Conservation (phyloP, 2,329 filamentous ascomycete species). For the Ophiocordyceps polyrhachis-furcata region DNA sequence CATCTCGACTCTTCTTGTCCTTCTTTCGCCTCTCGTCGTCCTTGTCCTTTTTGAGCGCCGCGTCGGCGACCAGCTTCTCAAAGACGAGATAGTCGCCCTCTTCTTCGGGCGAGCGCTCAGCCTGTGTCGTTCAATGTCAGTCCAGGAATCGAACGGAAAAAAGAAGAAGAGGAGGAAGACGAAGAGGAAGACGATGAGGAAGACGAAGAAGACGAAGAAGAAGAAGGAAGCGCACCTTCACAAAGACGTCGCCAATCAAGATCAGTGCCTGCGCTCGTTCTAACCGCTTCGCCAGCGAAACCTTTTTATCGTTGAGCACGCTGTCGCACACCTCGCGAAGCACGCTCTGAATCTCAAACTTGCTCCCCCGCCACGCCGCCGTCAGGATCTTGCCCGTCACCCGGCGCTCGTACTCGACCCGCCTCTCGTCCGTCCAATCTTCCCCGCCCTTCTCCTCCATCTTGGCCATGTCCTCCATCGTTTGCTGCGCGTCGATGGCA, state of each 20-base stretch:
- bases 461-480: constrained; percentile 97
- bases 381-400: constrained; percentile 97
- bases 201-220: neutral
- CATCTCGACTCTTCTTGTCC: constrained; percentile 23
- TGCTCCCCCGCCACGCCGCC: constrained; percentile 88
- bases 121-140: constrained; percentile 27
- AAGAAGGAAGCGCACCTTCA: constrained; percentile 41
- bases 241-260: constrained; percentile 74
- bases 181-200: neutral
- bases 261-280: constrained; percentile 83
- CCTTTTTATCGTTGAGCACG: constrained; percentile 61
- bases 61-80: constrained; percentile 92
- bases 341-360: constrained; percentile 95
- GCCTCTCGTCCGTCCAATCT: constrained; percentile 96
- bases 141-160: no score
- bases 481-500: constrained; percentile 92
- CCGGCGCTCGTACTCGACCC: constrained; percentile 82
- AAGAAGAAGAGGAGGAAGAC: no score
- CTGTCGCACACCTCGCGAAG: constrained; percentile 85
- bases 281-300: constrained; percentile 66
- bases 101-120: constrained; percentile 77
- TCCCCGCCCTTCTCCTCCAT: constrained; percentile 88
- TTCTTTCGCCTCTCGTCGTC: constrained; percentile 53
- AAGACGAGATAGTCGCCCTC: constrained; percentile 98
- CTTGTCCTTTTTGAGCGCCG: constrained; percentile 85